Conservation (phyloP, 306 rosid genomes). For the Senna tora region DNA sequence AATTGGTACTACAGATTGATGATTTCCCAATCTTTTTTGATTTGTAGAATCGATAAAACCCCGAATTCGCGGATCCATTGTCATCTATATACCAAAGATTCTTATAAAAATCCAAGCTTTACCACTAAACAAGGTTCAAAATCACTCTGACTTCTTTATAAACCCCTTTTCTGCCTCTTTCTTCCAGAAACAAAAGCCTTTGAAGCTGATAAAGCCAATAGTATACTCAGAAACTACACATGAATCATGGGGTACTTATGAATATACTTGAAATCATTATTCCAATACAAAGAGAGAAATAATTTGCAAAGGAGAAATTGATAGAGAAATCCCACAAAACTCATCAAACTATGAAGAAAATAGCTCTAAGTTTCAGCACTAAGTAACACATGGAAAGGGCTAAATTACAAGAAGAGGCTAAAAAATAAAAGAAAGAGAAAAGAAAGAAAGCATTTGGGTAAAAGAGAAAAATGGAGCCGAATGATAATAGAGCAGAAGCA, state of each 20-base stretch:
- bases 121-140: conserved; percentile 32
- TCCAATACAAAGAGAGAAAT: neutral
- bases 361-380: neutral
- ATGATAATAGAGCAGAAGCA: neutral
- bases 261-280: conserved; percentile 10
- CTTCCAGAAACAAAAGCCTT: conserved; percentile 33
- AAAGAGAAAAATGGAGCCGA: neutral
- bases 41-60: conserved; percentile 43
- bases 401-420: conserved; percentile 4
- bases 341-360: conserved; percentile 6
- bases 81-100: conserved; percentile 34
- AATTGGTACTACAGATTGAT: conserved; percentile 51
- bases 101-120: conserved; percentile 34
- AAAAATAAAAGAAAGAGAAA: neutral
- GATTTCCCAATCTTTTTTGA: conserved; percentile 55
- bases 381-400: neutral
- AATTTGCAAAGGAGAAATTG: neutral
- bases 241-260: conserved; percentile 22
- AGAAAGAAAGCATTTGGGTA: neutral
- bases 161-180: conserved; percentile 2
- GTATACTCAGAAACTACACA: conserved; percentile 20
- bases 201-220: conserved; percentile 40
- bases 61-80: conserved; percentile 61
- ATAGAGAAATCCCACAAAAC: neutral
- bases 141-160: conserved; percentile 21